Percentiles rank a stretch among this genome's conserved stretches.
Evolutionary conservation across 1,284 basidiomycete species (phyloP).

Genomic region (Ceratobasidium sp.): DNA sequence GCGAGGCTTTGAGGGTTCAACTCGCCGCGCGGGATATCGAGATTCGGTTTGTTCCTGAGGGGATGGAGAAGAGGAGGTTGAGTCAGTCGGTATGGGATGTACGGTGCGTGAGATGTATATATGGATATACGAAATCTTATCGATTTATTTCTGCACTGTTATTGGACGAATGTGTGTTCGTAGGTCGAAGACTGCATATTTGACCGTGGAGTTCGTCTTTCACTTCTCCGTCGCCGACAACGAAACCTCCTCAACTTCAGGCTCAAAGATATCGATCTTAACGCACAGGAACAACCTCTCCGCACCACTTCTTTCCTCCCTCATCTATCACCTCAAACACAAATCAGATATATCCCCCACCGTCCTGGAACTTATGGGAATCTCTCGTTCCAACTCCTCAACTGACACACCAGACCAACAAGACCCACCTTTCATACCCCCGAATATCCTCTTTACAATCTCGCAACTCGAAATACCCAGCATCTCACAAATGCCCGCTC

Average conservation of each 20-base stretch:
- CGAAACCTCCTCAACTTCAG: constrained; percentile 54
- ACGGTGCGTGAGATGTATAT: constrained; percentile 67
- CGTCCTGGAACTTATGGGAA: constrained; percentile 62
- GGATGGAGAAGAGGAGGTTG: constrained; percentile 82
- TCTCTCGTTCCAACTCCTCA: constrained; percentile 50
- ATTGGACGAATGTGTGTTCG: constrained; percentile 13
- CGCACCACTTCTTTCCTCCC: constrained; percentile 59
- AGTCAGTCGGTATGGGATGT: constrained; percentile 87
- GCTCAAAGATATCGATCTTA: constrained; percentile 65
- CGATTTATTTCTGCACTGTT: constrained; percentile 28
- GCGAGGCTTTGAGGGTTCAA: constrained; percentile 74
- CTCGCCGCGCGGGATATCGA: constrained; percentile 76
- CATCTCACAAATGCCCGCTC: background rate
- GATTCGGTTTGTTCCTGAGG: constrained; percentile 79
- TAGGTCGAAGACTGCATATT: constrained; percentile 74
- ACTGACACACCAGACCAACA: constrained; percentile 46
- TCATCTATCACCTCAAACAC: constrained; percentile 32
- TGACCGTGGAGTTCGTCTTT: constrained; percentile 81
- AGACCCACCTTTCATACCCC: constrained; percentile 12
- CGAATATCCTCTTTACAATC: constrained; percentile 46
- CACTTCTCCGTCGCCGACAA: constrained; percentile 55
- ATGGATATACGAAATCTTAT: constrained; percentile 37
- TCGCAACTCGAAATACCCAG: constrained; percentile 48
- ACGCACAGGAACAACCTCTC: constrained; percentile 73
- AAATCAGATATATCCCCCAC: constrained; percentile 25